A percentile compares a stretch with the other conserved stretches of the same genome.
Evolutionary conservation across 768 basidiomycete species (phyloP).

Genomic region (Phallus indusiatus): DNA sequence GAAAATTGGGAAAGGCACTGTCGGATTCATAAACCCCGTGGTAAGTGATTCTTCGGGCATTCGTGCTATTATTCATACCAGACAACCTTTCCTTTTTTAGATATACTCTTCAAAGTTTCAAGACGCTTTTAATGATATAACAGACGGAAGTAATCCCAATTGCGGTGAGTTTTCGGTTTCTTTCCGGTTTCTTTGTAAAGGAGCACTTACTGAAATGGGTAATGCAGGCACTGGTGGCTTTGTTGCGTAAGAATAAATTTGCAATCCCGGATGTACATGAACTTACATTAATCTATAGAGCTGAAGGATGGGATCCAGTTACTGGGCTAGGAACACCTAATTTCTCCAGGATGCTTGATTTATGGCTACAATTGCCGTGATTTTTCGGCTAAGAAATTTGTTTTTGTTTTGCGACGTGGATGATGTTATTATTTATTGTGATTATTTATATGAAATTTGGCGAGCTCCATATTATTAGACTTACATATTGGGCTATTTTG

Average conservation of each 20-base stretch:
- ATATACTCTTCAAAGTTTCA: slow-evolving; percentile 27
- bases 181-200: too few relatives aligned
- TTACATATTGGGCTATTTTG: too few relatives aligned
- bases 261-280: too few relatives aligned
- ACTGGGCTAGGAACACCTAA: background rate
- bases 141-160: slow-evolving; percentile 30
- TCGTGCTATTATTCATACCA: background rate
- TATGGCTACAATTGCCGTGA: background rate
- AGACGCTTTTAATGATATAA: slow-evolving; percentile 33
- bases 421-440: too few relatives aligned
- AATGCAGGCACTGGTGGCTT: too few relatives aligned
- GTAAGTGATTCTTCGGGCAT: slow-evolving; percentile 16
- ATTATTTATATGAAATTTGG: too few relatives aligned
- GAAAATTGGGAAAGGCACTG: slow-evolving; percentile 25
- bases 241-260: too few relatives aligned
- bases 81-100: slow-evolving; percentile 12
- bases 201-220: too few relatives aligned
- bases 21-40: slow-evolving; percentile 36
- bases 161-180: slow-evolving; percentile 20
- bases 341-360: background rate
- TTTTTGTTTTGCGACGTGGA: too few relatives aligned
- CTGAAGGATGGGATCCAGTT: background rate
- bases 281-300: too few relatives aligned
- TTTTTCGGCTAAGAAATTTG: too few relatives aligned
- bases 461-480: too few relatives aligned